A percentile compares a stretch with the other conserved stretches of the same genome.
Evolutionary conservation across 1,284 basidiomycete genomes (phyloP).

Genomic region (Puccinia polysora): DNA sequence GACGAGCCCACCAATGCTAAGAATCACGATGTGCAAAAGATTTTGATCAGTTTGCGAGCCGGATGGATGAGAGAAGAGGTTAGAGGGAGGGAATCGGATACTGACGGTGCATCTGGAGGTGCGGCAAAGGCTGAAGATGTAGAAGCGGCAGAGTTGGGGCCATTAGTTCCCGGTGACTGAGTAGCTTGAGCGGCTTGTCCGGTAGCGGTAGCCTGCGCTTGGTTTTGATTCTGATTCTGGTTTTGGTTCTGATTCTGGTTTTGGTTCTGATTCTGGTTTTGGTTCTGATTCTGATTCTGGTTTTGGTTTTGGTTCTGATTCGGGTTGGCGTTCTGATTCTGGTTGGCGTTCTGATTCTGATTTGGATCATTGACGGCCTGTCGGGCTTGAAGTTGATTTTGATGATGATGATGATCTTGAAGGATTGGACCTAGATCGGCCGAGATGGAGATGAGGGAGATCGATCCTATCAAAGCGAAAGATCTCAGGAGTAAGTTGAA

Average conservation of each 20-base stretch:
- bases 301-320: constrained; percentile 20
- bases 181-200: constrained; percentile 1
- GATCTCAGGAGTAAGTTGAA: too few species aligned
- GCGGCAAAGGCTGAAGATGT: constrained; percentile 19
- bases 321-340: not conserved
- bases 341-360: constrained; percentile 2
- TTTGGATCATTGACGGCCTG: too few species aligned
- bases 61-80: not conserved
- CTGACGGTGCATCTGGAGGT: constrained; percentile 29
- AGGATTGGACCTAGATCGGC: too few species aligned
- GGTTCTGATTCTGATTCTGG: constrained; percentile 1
- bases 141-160: not conserved
- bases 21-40: constrained; percentile 56
- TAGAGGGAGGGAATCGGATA: too few species aligned
- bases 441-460: too few species aligned
- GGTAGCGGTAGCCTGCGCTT: not conserved
- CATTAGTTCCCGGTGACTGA: not conserved
- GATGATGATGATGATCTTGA: too few species aligned
- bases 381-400: too few species aligned
- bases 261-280: too few species aligned
- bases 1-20: constrained; percentile 61
- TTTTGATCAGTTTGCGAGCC: not conserved
- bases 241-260: too few species aligned
- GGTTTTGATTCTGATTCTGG: not conserved
- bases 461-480: too few species aligned